A percentile compares a stretch with the other conserved stretches of the same genome.
phyloP scores from a whole-genome alignment of 2,329 filamentous ascomycete species.

The Neoascochyta sp. region DNA sequence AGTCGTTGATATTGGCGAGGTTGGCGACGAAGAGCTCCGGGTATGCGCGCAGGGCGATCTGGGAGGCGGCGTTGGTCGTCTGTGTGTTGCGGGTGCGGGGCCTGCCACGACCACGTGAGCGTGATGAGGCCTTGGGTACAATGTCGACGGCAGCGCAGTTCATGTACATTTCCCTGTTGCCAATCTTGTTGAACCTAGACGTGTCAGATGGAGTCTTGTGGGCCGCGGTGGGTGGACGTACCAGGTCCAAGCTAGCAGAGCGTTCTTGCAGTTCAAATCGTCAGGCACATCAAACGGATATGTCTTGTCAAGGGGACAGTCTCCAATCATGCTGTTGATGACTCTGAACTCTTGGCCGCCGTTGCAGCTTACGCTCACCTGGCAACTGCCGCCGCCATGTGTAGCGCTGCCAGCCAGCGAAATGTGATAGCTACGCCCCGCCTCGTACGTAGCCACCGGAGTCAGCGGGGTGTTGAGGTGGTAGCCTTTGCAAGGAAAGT shows the following conservation, averaged over 20 bases:
- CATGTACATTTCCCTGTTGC: conserved; percentile 85
- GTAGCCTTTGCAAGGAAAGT: conserved; percentile 76
- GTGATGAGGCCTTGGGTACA: conserved; percentile 35
- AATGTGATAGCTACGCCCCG: conserved; percentile 62
- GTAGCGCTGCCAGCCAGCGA: conserved; percentile 57
- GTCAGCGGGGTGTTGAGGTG: conserved; percentile 50
- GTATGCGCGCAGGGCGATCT: conserved; percentile 30
- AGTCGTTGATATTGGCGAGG: conserved; percentile 40
- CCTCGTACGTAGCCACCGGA: conserved; percentile 58
- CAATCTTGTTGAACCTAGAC: conserved; percentile 61
- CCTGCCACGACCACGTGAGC: too few relatives aligned
- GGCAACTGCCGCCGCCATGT: conserved; percentile 72
- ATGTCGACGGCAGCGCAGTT: conserved; percentile 73
- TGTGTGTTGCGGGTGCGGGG: conserved; percentile 54
- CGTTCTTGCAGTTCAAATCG: conserved; percentile 58
- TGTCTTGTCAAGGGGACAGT: conserved; percentile 50
- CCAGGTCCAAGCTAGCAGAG: conserved; percentile 66
- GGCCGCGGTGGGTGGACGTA: conserved; percentile 1
- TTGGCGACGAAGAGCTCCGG: conserved; percentile 47
- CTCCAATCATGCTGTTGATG: conserved; percentile 60
- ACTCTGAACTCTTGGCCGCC: conserved; percentile 67
- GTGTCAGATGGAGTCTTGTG: conserved; percentile 1
- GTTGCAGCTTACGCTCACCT: conserved; percentile 72
- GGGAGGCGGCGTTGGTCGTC: conserved; percentile 9
- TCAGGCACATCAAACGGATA: conserved; percentile 63